These are phyloP conservation scores for Geotrichum ghanense DNA, from an alignment of 805 yeast species.

Conservation along the genomic window DNA sequence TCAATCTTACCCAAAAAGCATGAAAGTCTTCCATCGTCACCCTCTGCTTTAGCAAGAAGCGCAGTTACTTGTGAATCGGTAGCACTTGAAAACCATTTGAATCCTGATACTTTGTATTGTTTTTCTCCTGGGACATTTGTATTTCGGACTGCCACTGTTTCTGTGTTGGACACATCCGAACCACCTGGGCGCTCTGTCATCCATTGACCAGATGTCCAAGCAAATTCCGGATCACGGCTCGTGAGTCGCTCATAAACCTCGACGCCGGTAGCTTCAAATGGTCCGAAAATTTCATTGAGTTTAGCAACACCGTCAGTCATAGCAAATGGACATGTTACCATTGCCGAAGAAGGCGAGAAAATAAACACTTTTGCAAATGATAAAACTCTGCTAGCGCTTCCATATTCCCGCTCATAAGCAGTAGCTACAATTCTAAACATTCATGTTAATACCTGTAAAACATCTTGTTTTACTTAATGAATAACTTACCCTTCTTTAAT, in stretches of 20 bases:
- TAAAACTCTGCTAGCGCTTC: slow-evolving; percentile 16
- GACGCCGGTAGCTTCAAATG: not conserved
- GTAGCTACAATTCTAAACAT: slow-evolving; percentile 19
- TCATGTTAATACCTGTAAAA: too few relatives aligned
- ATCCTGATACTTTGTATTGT: slow-evolving; percentile 17
- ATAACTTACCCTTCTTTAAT: slow-evolving; percentile 16
- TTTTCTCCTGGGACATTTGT: slow-evolving; percentile 1
- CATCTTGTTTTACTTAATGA: too few relatives aligned
- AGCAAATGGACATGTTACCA: slow-evolving; percentile 24
- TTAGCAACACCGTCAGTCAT: slow-evolving; percentile 26
- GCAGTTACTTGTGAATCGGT: slow-evolving; percentile 23
- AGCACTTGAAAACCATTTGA: slow-evolving; percentile 26
- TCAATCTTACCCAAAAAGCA: slow-evolving; percentile 21
- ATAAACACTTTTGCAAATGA: slow-evolving; percentile 19
- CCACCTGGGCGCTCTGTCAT: slow-evolving; percentile 26
- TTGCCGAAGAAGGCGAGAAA: slow-evolving; percentile 22
- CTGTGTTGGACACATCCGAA: slow-evolving; percentile 21
- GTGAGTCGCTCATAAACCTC: slow-evolving; percentile 15
- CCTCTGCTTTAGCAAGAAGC: slow-evolving; percentile 19
- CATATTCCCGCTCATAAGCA: slow-evolving; percentile 19
- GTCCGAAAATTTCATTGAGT: slow-evolving; percentile 16
- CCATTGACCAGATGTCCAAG: slow-evolving; percentile 27
- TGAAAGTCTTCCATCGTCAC: slow-evolving; percentile 14
- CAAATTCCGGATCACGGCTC: slow-evolving; percentile 17
- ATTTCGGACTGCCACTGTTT: slow-evolving; percentile 17